A percentile compares a stretch with the other conserved stretches of the same genome.
phyloP scores from a whole-genome alignment of 192 early-diverging fungal genomes.

The Phycomyces nitens region DNA sequence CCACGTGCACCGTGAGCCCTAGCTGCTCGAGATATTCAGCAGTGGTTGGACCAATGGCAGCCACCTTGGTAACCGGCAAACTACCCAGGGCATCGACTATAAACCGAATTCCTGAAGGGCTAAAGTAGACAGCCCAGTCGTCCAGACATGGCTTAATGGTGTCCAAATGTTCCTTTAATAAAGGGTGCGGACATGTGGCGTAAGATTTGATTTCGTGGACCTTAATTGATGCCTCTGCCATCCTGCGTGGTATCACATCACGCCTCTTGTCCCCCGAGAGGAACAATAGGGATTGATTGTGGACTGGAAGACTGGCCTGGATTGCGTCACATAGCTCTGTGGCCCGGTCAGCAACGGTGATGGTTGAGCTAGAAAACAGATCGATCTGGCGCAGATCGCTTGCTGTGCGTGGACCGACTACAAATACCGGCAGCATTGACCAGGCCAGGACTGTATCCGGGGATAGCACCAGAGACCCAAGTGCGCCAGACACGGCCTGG shows the following conservation, averaged over 20 bases:
- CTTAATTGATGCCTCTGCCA: slow-evolving; percentile 22
- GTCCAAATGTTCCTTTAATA: slow-evolving; percentile 18
- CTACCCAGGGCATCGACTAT: slow-evolving; percentile 17
- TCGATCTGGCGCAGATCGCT: slow-evolving; percentile 14
- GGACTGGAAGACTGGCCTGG: background rate
- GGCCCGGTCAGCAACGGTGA: slow-evolving; percentile 37
- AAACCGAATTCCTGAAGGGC: slow-evolving; percentile 52
- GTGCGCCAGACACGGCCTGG: slow-evolving; percentile 30
- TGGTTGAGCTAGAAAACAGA: slow-evolving; percentile 2
- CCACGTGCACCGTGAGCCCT: slow-evolving; percentile 22
- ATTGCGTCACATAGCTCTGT: slow-evolving; percentile 35
- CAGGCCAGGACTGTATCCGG: slow-evolving; percentile 15
- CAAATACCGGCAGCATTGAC: slow-evolving; percentile 36
- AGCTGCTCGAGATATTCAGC: slow-evolving; percentile 12
- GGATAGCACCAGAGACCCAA: background rate
- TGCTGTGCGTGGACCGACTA: slow-evolving; percentile 44
- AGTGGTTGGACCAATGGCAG: slow-evolving; percentile 51
- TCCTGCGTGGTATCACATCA: slow-evolving; percentile 32
- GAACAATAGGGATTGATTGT: slow-evolving; percentile 33
- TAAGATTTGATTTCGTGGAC: slow-evolving; percentile 42
- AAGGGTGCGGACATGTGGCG: slow-evolving; percentile 22
- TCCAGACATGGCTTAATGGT: background rate
- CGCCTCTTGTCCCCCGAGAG: slow-evolving; percentile 52
- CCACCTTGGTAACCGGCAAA: slow-evolving; percentile 26
- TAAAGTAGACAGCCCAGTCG: slow-evolving; percentile 57